Evolutionary conservation across 192 early-diverging fungal species (phyloP).

Genomic region (Entomortierella chlamydospora): DNA sequence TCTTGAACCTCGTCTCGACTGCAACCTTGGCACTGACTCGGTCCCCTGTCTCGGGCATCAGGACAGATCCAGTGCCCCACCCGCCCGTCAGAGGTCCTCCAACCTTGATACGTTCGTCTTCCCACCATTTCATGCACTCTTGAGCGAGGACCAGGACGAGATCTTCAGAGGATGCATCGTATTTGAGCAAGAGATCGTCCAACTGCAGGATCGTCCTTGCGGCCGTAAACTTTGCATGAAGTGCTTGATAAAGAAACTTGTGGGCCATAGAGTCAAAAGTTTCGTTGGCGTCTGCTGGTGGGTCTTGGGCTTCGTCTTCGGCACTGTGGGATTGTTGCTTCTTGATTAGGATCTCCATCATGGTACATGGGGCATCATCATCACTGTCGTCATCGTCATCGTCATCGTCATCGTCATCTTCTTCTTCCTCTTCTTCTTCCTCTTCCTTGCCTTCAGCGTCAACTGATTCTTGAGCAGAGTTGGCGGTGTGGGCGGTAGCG

Average conservation of each 20-base stretch:
- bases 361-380: slow-evolving; percentile 40
- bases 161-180: slow-evolving; percentile 30
- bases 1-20: slow-evolving; percentile 43
- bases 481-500: no score
- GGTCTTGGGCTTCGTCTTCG: slow-evolving; percentile 36
- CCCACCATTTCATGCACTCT: slow-evolving; percentile 53
- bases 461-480: background rate
- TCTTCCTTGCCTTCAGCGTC: background rate
- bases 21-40: slow-evolving; percentile 32
- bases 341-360: slow-evolving; percentile 51
- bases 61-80: slow-evolving; percentile 24
- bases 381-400: slow-evolving; percentile 12
- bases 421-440: slow-evolving; percentile 7
- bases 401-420: slow-evolving; percentile 6
- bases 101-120: slow-evolving; percentile 32
- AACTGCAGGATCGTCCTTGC: slow-evolving; percentile 45
- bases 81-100: slow-evolving; percentile 40
- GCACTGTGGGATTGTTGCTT: slow-evolving; percentile 34
- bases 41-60: slow-evolving; percentile 24
- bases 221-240: slow-evolving; percentile 36
- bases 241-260: slow-evolving; percentile 49
- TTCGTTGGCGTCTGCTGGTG: slow-evolving; percentile 43
- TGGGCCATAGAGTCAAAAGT: slow-evolving; percentile 53
- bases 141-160: slow-evolving; percentile 33
- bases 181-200: slow-evolving; percentile 49